phyloP scores from a whole-genome alignment of 345 rosid genomes.

The Sisymbrium irio region DNA sequence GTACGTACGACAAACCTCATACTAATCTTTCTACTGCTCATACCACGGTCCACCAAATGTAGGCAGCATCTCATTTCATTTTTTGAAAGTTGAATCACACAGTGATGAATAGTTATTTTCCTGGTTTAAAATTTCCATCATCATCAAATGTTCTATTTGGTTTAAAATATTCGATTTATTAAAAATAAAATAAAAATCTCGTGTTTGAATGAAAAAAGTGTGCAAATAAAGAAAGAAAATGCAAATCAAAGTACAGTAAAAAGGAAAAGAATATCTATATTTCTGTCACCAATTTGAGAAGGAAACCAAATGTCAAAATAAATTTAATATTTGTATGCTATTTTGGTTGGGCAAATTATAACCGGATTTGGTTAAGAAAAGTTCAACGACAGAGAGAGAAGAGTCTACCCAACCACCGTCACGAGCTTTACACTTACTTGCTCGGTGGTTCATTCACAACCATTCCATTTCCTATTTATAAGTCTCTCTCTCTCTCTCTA shows the following conservation, averaged over 20 bases:
- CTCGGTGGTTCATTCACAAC: slow-evolving; percentile 11
- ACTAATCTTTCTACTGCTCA: not conserved
- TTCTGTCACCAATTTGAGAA: too few species aligned
- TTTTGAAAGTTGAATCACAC: not conserved
- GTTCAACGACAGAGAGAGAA: not conserved
- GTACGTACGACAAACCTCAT: not conserved
- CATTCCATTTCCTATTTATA: slow-evolving; percentile 1
- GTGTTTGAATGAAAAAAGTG: not conserved
- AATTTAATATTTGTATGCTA: too few species aligned
- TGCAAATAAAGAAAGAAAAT: not conserved
- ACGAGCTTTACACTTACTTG: slow-evolving; percentile 7
- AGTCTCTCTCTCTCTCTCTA: not conserved
- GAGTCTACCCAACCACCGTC: not conserved
- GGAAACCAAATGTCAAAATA: too few species aligned
- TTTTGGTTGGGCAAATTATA: too few species aligned
- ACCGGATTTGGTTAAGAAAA: not conserved
- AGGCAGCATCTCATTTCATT: not conserved
- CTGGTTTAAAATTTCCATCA: too few species aligned
- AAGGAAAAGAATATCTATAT: too few species aligned
- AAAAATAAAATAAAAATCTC: not conserved
- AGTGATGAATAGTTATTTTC: not conserved
- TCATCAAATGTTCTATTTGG: not conserved
- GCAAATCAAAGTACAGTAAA: too few species aligned
- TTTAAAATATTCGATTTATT: not conserved
- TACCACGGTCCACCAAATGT: not conserved